These are phyloP conservation scores for Aspergillus flavus DNA, from an alignment of 2,329 filamentous ascomycete genomes.

Conservation along the genomic window DNA sequence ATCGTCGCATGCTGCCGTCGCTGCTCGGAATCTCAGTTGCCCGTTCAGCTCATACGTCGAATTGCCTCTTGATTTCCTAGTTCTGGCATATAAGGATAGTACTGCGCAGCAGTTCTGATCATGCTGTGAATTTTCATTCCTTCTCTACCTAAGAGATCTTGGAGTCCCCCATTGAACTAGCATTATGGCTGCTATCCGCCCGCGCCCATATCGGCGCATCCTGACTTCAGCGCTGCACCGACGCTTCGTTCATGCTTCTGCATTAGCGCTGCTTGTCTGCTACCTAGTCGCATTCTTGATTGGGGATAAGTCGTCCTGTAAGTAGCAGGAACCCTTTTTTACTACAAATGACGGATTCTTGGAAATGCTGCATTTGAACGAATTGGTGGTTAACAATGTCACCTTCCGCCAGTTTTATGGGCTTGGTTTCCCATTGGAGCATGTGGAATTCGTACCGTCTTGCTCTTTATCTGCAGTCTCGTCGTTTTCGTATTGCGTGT, in stretches of 20 bases:
- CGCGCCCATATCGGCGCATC: slow-evolving; percentile 76
- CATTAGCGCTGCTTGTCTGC: slow-evolving; percentile 69
- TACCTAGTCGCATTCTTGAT: slow-evolving; percentile 73
- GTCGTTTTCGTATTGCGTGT: slow-evolving; percentile 83
- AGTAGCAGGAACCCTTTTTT: slow-evolving; percentile 38
- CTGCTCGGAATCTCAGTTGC: slow-evolving; percentile 2
- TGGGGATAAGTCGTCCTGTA: slow-evolving; percentile 70
- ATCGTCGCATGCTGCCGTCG: slow-evolving; percentile 21
- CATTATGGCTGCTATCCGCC: slow-evolving; percentile 42
- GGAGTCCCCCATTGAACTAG: slow-evolving; percentile 26
- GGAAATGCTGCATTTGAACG: background rate
- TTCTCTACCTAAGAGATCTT: slow-evolving; percentile 26
- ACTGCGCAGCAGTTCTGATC: slow-evolving; percentile 14
- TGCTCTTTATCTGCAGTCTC: slow-evolving; percentile 76
- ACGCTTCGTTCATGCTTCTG: slow-evolving; percentile 78
- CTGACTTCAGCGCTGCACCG: slow-evolving; percentile 85
- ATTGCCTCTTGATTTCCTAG: background rate
- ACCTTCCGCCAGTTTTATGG: slow-evolving; percentile 67
- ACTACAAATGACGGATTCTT: background rate
- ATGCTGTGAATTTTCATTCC: slow-evolving; percentile 25
- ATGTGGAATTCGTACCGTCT: slow-evolving; percentile 71
- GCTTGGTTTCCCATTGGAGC: slow-evolving; percentile 80
- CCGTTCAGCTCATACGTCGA: background rate
- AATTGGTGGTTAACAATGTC: slow-evolving; percentile 12
- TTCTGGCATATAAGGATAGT: background rate